Evolutionary conservation across 352 stramenopile species (phyloP).

Genomic region (Phytophthora foliorum): DNA sequence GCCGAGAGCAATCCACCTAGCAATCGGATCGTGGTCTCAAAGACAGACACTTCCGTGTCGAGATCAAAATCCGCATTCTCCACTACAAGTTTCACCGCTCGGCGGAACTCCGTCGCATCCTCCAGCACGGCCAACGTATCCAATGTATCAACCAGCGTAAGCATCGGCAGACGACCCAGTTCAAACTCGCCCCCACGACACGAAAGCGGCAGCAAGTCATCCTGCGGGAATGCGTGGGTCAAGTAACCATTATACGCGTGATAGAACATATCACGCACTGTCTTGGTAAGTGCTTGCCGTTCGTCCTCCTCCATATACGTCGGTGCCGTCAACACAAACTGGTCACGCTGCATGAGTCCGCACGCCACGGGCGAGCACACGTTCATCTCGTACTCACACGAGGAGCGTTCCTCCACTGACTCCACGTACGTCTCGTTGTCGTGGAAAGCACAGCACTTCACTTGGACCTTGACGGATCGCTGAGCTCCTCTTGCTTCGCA

Average conservation of each 20-base stretch:
- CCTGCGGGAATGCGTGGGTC: constrained; percentile 83
- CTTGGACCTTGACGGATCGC: constrained; percentile 56
- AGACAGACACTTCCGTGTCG: constrained; percentile 93
- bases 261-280: constrained; percentile 92
- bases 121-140: constrained; percentile 92
- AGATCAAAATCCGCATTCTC: constrained; percentile 78
- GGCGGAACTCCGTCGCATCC: constrained; percentile 77
- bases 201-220: constrained; percentile 78
- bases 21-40: constrained; percentile 95
- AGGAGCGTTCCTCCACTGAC: constrained; percentile 53
- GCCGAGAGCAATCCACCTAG: constrained; percentile 92
- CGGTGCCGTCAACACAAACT: constrained; percentile 68
- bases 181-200: constrained; percentile 80
- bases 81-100: constrained; percentile 73
- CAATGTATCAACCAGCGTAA: constrained; percentile 93
- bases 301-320: constrained; percentile 67
- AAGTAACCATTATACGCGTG: constrained; percentile 91
- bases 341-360: constrained; percentile 73
- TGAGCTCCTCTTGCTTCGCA: constrained; percentile 20
- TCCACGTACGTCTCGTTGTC: constrained; percentile 90
- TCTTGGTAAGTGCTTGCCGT: constrained; percentile 57
- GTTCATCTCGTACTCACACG: constrained; percentile 69
- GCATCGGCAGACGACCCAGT: constrained; percentile 81
- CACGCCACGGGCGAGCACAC: constrained; percentile 84
- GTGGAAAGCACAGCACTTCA: constrained; percentile 82